Conservation (phyloP, 139 green algal genomes). For the Zygnema cylindricum region DNA sequence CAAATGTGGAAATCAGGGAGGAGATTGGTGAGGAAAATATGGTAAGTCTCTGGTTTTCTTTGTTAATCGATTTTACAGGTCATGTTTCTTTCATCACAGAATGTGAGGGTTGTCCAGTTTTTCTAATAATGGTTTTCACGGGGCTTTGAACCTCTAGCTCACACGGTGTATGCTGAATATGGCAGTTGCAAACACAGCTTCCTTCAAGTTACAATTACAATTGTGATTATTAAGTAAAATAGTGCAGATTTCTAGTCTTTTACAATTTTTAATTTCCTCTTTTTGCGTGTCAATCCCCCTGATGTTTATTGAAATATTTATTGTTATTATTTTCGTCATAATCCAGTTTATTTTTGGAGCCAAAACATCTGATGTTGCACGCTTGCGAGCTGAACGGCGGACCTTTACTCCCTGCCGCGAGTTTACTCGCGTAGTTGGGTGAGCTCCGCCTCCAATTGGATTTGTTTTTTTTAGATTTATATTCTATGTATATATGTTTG, state of each 20-base stretch:
- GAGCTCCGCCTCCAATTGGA: too few relatives aligned
- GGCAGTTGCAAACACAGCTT: neutral
- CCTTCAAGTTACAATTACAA: neutral
- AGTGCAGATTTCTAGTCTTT: neutral
- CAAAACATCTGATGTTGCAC: conserved; percentile 68
- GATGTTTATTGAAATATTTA: neutral
- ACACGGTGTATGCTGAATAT: neutral
- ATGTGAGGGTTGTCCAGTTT: too few relatives aligned
- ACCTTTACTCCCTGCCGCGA: conserved; percentile 67
- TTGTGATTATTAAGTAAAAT: neutral
- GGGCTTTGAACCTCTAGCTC: too few relatives aligned
- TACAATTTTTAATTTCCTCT: neutral
- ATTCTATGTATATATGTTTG: neutral
- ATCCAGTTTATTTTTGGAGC: conserved; percentile 82
- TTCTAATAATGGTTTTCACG: too few relatives aligned
- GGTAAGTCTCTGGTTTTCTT: conserved; percentile 14
- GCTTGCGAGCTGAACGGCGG: conserved; percentile 79
- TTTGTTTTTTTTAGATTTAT: too few relatives aligned
- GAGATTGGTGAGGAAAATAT: conserved; percentile 84
- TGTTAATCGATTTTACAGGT: too few relatives aligned
- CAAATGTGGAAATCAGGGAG: conserved; percentile 98
- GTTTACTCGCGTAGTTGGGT: conserved; percentile 72
- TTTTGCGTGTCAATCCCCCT: neutral
- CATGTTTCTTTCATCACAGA: too few relatives aligned
- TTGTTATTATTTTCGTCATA: neutral